Evolutionary conservation across 768 basidiomycete genomes (phyloP), one percentile per base, ranked within the genome.

Genomic region (Coprinellus aureogranulatus): DNA sequence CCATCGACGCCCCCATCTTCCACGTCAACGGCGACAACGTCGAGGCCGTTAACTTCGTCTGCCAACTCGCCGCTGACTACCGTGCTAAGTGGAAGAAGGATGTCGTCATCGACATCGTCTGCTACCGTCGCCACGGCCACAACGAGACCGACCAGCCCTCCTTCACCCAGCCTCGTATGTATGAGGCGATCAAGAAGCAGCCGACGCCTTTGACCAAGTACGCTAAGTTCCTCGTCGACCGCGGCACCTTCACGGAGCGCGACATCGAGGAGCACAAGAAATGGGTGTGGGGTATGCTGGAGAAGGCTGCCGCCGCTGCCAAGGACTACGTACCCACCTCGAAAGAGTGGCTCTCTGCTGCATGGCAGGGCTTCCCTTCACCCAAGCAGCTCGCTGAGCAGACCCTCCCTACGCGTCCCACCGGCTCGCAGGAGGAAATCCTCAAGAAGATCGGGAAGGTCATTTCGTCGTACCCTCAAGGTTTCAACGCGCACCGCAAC

Each of bases 201-300:
- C 91, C 90, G 2, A 94, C 95, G 1, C 85, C 94, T 4, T 81
- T 98, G 53, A 89, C 92, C 6, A 84, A 93, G 70, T 99, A 99
- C 77, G 85, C 91, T 61, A 92, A 95, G 68, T 89, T 90, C 77
- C 79, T 99, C 50, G 83, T 92, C 65, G 87, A 87, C 53, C 92
- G 97, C 55, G 89, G 89, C 26, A 94, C 95, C 1, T 99, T 99
- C 72, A 95, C 94, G 30, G 89, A 93, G 72, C 87, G 89, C 74
- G 95, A 98, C 67, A 92, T 98, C 53, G 94, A 96, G 69, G 95
- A 98, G 68, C 97, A 98, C 80, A 94, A 93, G 81, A 91, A 89
- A 65, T 99, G 97, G 97, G 97, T 99, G 2, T 97, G 94, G 94
- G 93, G 94, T 31, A 96, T 95, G 92, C 80, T 99, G 57, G 97